Conservation (phyloP, 129 eudicot genomes). For the Gnaphalium uliginosum region DNA sequence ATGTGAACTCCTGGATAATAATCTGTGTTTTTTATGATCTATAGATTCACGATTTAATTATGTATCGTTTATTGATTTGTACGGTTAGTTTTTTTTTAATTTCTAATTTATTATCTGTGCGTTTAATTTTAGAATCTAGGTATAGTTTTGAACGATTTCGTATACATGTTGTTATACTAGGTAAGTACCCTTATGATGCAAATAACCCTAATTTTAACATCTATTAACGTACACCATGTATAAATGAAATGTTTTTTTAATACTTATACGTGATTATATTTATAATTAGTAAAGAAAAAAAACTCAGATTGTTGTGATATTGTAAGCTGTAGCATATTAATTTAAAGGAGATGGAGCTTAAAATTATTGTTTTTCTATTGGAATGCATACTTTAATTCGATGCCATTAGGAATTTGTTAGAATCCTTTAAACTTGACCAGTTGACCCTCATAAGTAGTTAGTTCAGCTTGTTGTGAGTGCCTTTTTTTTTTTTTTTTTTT, state of each 20-base stretch:
- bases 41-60: constrained; percentile 18
- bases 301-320: neutral
- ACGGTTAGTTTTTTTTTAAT: neutral
- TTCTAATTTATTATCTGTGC: neutral
- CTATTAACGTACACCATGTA: too few species aligned
- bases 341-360: neutral
- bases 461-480: neutral
- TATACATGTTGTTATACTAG: neutral
- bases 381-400: neutral
- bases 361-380: neutral
- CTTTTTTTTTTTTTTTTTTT: too few species aligned
- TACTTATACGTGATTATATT: too few species aligned
- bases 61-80: neutral
- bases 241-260: too few species aligned
- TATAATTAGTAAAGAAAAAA: too few species aligned
- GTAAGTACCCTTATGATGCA: neutral
- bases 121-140: constrained; percentile 7
- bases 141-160: neutral
- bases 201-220: too few species aligned
- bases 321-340: neutral
- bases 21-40: constrained; percentile 24
- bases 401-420: neutral
- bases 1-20: constrained; percentile 5
- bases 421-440: neutral
- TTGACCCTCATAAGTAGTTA: neutral